phyloP scores from a whole-genome alignment of 257 asterid species.

The Sherardia arvensis region DNA sequence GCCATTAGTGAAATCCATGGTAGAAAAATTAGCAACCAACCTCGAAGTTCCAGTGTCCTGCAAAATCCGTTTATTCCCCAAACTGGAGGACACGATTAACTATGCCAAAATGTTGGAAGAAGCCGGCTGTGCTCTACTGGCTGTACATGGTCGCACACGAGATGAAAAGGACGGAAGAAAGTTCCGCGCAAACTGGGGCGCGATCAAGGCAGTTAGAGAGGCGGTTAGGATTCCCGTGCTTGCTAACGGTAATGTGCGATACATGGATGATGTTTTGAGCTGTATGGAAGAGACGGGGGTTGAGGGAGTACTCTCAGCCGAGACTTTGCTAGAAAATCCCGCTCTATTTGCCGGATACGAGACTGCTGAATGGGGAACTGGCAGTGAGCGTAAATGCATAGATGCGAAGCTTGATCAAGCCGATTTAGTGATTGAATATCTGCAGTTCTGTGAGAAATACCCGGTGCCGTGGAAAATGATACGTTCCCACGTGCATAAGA shows the following conservation, averaged over 20 bases:
- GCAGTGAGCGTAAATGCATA: constrained; percentile 26
- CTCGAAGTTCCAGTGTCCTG: constrained; percentile 82
- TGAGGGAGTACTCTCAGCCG: constrained; percentile 88
- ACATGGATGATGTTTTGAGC: constrained; percentile 56
- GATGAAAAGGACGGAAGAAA: constrained; percentile 90
- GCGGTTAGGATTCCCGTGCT: constrained; percentile 85
- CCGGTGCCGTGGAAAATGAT: constrained; percentile 98
- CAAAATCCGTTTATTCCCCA: constrained; percentile 78
- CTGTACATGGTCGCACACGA: constrained; percentile 93
- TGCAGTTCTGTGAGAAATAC: constrained; percentile 65
- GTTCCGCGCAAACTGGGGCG: constrained; percentile 79
- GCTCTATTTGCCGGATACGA: constrained; percentile 84
- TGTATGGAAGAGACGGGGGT: constrained; percentile 73
- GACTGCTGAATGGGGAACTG: constrained; percentile 59
- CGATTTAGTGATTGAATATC: constrained; percentile 56
- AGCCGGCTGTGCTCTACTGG: constrained; percentile 89
- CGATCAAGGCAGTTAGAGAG: constrained; percentile 70
- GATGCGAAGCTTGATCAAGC: constrained; percentile 65
- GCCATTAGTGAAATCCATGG: constrained; percentile 73
- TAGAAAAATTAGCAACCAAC: constrained; percentile 60
- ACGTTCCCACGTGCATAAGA: constrained; percentile 86
- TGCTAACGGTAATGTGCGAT: constrained; percentile 82
- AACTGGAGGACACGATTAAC: constrained; percentile 63
- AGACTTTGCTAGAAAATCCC: constrained; percentile 89
- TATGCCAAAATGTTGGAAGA: constrained; percentile 95